Conservation (phyloP, 257 asterid species). For the Solanum phureja region DNA sequence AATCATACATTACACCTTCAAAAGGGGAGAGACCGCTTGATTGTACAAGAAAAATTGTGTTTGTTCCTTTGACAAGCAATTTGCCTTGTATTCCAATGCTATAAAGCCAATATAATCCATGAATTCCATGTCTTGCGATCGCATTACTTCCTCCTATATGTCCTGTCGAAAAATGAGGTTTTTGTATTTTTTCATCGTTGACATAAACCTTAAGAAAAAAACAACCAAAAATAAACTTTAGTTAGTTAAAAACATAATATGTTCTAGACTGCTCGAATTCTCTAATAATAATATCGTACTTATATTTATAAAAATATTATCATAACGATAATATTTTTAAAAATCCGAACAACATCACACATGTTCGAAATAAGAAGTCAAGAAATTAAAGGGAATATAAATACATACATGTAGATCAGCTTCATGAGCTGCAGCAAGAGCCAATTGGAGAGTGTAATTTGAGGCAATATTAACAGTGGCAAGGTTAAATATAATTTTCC, state of each 20-base stretch:
- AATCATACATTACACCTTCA: too few species aligned
- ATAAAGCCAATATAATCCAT: neutral
- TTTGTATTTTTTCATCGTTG: slow-evolving; percentile 7
- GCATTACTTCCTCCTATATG: slow-evolving; percentile 36
- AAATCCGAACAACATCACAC: neutral
- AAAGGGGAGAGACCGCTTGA: too few species aligned
- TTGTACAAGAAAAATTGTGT: slow-evolving; percentile 20
- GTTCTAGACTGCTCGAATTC: neutral
- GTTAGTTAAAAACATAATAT: neutral
- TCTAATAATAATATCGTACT: neutral
- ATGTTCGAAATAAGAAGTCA: neutral
- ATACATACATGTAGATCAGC: slow-evolving; percentile 38
- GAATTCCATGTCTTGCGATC: slow-evolving; percentile 45
- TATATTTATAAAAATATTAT: neutral
- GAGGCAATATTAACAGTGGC: too few species aligned
- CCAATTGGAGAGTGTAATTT: slow-evolving; percentile 42
- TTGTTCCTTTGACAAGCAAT: slow-evolving; percentile 20
- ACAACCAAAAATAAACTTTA: neutral
- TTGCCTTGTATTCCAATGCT: slow-evolving; percentile 14
- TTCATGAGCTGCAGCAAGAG: slow-evolving; percentile 48
- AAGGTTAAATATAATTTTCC: too few species aligned
- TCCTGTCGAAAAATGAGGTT: slow-evolving; percentile 27
- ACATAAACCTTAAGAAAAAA: slow-evolving; percentile 21
- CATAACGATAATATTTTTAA: rapidly evolving
- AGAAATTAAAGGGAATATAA: neutral